Evolutionary conservation across 371 early-diverging fungal genomes (phyloP), one percentile per base, ranked within the genome.

Genomic region (Mortierella sp.): DNA sequence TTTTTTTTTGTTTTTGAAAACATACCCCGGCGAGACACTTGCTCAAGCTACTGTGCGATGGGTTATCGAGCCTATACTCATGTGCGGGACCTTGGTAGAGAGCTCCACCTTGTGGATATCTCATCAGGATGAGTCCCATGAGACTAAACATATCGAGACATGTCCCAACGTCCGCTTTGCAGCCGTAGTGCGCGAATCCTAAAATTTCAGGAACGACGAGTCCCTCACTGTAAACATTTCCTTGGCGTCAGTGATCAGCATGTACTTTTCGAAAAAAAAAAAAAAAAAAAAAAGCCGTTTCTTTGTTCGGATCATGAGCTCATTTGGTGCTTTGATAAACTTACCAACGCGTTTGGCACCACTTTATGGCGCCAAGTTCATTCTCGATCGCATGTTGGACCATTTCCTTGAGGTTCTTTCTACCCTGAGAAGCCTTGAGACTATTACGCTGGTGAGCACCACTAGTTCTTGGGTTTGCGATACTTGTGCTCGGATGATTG

Each of bases 351-450:
- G 37, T 9, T 18, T 58, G 57, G 1, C 37, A 32, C 78, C 78
- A 78, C 0, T 62, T 47, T n/a, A 73, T 55, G 20, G 78, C 78
- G 9, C 78, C 78, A 16, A 78, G 22, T n/a, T 73, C 78, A 52
- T 78, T 73, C 20, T 72, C 70, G 5, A 78, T 73, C 5, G 73
- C 73, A 39, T 30, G 30, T 24, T 66, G 72, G 4, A 64, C 66
- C 43, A 75, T 62, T 24, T 43, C 39, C 55, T 37, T 60, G 40
- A 75, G 22, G 2, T 26, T 6, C 30, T 64, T 57, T 26, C 39
- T 43, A 9, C 9, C 62, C 1, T 52, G 40, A 28, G 11, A 55
- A 26, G 26, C 26, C 2, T 26, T 55, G 55, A 26, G 8, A 14
- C 55, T 22, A 20, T 18, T 51, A 51, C 18, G n/a, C n/a, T 22